phyloP scores from a whole-genome alignment of 2,329 filamentous ascomycete species.

The Penicillium sp. region DNA sequence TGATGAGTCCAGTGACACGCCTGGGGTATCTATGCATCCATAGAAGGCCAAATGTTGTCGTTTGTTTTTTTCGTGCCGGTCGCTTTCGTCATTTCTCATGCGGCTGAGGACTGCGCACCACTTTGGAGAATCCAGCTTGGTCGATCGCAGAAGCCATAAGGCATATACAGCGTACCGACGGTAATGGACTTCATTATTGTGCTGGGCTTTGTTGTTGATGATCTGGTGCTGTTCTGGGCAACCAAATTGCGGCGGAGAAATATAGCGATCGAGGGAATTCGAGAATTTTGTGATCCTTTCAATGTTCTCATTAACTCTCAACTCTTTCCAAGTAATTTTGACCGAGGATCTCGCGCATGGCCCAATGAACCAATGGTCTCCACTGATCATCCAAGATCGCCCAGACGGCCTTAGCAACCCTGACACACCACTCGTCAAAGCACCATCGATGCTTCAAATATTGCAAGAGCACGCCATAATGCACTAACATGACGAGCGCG shows the following conservation, averaged over 20 bases:
- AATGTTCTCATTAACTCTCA: background rate
- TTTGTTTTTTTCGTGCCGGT: background rate
- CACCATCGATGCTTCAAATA: constrained; percentile 64
- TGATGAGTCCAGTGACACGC: background rate
- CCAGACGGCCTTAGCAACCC: constrained; percentile 64
- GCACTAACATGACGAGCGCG: constrained; percentile 59
- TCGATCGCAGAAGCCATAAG: background rate
- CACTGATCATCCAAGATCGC: constrained; percentile 30
- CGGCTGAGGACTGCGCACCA: background rate
- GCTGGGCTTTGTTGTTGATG: background rate
- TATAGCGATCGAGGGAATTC: background rate
- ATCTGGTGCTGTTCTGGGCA: background rate
- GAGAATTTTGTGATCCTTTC: background rate
- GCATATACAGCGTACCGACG: background rate
- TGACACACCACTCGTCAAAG: constrained; percentile 64
- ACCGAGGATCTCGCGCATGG: constrained; percentile 33
- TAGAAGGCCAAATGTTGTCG: background rate
- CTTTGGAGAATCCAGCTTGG: background rate
- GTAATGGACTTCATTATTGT: background rate
- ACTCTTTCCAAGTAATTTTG: constrained; percentile 20
- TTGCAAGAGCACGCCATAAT: constrained; percentile 61
- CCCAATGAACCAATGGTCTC: constrained; percentile 31
- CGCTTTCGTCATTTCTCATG: background rate
- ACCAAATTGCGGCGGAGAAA: background rate
- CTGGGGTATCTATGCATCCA: background rate